phyloP scores from a whole-genome alignment of 208 protist species.

The Trypanosomatidae sp. region DNA sequence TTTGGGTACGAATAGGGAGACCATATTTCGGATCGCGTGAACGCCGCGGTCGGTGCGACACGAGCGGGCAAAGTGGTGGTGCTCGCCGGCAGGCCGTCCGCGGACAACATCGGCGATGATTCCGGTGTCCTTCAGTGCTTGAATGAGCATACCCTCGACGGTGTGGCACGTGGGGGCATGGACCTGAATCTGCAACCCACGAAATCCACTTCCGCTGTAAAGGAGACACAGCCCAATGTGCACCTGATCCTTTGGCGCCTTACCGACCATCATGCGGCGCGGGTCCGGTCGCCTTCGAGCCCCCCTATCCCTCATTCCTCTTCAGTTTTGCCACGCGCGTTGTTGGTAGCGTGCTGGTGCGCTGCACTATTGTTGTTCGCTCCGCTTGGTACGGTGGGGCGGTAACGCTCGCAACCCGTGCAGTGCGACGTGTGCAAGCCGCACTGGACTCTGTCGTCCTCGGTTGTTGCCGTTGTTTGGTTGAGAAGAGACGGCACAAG shows the following conservation, averaged over 20 bases:
- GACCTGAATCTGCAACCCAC: slow-evolving; percentile 81
- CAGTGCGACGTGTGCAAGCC: no score
- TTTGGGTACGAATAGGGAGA: slow-evolving; percentile 62
- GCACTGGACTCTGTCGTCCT: no score
- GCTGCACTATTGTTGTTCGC: not conserved
- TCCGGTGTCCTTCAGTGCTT: slow-evolving; percentile 62
- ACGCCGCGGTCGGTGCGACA: slow-evolving; percentile 88
- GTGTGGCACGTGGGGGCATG: slow-evolving; percentile 79
- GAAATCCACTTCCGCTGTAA: slow-evolving; percentile 69
- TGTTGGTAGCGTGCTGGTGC: not conserved
- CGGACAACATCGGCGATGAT: slow-evolving; percentile 44
- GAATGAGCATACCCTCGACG: slow-evolving; percentile 77
- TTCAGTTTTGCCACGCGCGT: not conserved
- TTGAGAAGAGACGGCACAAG: no score
- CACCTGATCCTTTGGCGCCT: slow-evolving; percentile 58
- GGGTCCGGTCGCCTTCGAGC: slow-evolving; percentile 27
- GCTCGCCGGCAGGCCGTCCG: slow-evolving; percentile 37
- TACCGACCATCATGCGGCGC: slow-evolving; percentile 35
- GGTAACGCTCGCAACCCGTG: no score
- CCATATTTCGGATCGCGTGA: slow-evolving; percentile 78
- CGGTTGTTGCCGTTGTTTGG: no score
- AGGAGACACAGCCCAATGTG: slow-evolving; percentile 67
- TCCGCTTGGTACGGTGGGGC: not conserved
- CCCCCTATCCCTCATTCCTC: slow-evolving; percentile 12
- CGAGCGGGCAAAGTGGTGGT: slow-evolving; percentile 64